A percentile compares a stretch with the other conserved stretches of the same genome.
Evolutionary conservation across 2,329 filamentous ascomycete genomes (phyloP).

Genomic region (Parastagonospora nodorum): DNA sequence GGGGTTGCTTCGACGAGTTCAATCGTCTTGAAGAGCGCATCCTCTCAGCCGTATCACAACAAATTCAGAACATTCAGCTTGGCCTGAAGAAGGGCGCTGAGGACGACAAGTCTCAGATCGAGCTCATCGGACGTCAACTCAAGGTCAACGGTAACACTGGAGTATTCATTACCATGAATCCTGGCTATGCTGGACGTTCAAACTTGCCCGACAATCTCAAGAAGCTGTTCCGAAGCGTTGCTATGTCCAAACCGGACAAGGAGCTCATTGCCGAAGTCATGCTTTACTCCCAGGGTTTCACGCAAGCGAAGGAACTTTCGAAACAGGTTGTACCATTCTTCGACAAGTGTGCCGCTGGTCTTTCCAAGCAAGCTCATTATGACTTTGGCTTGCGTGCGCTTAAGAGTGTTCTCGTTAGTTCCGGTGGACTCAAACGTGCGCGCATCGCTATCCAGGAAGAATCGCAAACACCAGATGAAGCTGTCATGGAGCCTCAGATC

Average conservation of each 20-base stretch:
- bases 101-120: conserved; percentile 86
- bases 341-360: conserved; percentile 77
- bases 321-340: conserved; percentile 99
- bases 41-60: conserved; percentile 95
- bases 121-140: conserved; percentile 89
- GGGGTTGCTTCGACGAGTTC: conserved; percentile 99
- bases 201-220: conserved; percentile 99
- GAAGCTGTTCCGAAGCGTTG: conserved; percentile 98
- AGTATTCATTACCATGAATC: conserved; percentile 99
- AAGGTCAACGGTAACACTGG: conserved; percentile 91
- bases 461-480: conserved; percentile 66
- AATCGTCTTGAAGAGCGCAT: conserved; percentile 98
- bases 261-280: conserved; percentile 99
- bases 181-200: conserved; percentile 95
- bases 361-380: conserved; percentile 98
- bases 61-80: conserved; percentile 98
- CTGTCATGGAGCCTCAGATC: conserved; percentile 89
- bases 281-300: conserved; percentile 99
- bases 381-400: conserved; percentile 97
- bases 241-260: conserved; percentile 99
- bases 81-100: conserved; percentile 84
- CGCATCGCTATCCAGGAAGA: conserved; percentile 65
- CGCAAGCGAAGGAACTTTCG: conserved; percentile 89
- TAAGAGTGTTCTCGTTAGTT: conserved; percentile 98
- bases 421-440: conserved; percentile 89